phyloP scores from a whole-genome alignment of 345 rosid species.

The Hirschfeldia incana region DNA sequence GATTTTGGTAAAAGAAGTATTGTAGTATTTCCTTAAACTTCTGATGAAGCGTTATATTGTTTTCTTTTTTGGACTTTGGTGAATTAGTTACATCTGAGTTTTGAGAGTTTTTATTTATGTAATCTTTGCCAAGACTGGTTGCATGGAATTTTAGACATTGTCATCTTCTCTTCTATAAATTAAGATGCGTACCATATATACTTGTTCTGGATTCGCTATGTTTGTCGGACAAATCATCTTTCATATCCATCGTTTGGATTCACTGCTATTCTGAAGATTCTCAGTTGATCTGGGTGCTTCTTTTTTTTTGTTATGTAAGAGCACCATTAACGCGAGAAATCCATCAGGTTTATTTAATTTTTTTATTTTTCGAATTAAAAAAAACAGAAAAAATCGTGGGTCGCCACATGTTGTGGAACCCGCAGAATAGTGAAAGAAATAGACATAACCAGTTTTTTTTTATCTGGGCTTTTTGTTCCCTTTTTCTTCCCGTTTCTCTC shows the following conservation, averaged over 20 bases:
- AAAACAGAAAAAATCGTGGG: too few relatives aligned
- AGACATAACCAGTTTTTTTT: too few relatives aligned
- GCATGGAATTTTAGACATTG: not conserved
- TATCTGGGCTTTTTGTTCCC: too few relatives aligned
- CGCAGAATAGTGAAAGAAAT: too few relatives aligned
- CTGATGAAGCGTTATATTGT: slow-evolving; percentile 8
- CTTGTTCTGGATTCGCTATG: not conserved
- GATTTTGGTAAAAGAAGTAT: slow-evolving; percentile 1
- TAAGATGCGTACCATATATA: not conserved
- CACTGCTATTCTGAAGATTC: too few relatives aligned
- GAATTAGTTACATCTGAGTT: slow-evolving; percentile 12
- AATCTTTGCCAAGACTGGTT: slow-evolving; percentile 11
- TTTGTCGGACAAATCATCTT: not conserved
- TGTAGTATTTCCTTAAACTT: not conserved
- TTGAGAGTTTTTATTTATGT: slow-evolving; percentile 11
- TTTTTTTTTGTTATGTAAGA: too few relatives aligned
- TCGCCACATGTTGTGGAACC: too few relatives aligned
- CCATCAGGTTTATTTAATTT: too few relatives aligned
- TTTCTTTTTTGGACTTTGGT: not conserved
- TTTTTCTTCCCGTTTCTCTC: too few relatives aligned
- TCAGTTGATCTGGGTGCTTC: too few relatives aligned
- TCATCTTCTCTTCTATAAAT: not conserved
- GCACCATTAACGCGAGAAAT: too few relatives aligned
- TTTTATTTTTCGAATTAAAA: too few relatives aligned
- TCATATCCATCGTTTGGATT: not conserved